Percentiles rank a stretch among this genome's conserved stretches.
Conservation (phyloP, 768 basidiomycete species). For the Sistotremastrum niveocremeum region DNA sequence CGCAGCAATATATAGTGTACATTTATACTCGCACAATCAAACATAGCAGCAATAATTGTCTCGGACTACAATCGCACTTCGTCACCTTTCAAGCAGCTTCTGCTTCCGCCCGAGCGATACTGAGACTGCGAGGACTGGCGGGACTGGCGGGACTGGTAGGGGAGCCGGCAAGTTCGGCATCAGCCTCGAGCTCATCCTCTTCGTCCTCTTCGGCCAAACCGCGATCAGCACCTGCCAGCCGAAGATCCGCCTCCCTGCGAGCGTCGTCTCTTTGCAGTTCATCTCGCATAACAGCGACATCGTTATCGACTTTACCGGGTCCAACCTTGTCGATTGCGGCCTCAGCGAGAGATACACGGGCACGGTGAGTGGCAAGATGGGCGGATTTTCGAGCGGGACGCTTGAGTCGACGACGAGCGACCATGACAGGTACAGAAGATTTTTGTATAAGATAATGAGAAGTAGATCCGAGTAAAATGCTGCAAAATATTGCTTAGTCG, state of each 20-base stretch:
- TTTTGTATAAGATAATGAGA: conserved; percentile 86
- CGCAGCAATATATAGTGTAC: too few relatives aligned
- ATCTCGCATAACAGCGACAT: conserved; percentile 69
- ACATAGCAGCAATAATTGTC: too few relatives aligned
- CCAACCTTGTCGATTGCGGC: conserved; percentile 80
- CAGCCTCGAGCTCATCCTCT: conserved; percentile 15
- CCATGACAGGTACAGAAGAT: conserved; percentile 94
- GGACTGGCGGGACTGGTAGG: neutral
- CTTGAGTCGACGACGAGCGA: conserved; percentile 82
- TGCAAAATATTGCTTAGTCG: conserved; percentile 15
- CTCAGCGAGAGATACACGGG: conserved; percentile 75
- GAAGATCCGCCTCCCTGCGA: conserved; percentile 12
- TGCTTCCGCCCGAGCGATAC: too few relatives aligned
- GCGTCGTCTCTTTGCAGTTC: conserved; percentile 62
- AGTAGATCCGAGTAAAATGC: conserved; percentile 87
- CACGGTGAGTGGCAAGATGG: conserved; percentile 69
- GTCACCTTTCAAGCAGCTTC: too few relatives aligned
- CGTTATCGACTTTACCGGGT: conserved; percentile 64
- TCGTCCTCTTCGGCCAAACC: conserved; percentile 8
- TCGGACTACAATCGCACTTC: too few relatives aligned
- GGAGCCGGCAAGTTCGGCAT: conserved; percentile 10
- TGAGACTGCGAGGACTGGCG: neutral
- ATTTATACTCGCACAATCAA: too few relatives aligned
- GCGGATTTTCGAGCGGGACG: conserved; percentile 72
- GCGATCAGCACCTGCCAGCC: conserved; percentile 2